These are phyloP conservation scores for Theileria annulata DNA, from an alignment of 169 alveolate genomes.

Conservation along the genomic window DNA sequence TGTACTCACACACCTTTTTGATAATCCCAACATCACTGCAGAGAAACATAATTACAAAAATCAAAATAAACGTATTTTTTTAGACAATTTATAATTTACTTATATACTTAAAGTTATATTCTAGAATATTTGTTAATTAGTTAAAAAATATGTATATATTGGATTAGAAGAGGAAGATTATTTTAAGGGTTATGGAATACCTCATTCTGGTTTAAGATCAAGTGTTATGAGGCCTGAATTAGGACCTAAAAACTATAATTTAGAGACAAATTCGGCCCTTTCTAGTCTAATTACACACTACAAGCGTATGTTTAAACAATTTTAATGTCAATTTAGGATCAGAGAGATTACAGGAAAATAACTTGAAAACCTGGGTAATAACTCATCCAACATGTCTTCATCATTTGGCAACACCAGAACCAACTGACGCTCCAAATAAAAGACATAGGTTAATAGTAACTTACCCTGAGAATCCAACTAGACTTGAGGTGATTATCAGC, in stretches of 20 bases:
- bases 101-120: too few relatives aligned
- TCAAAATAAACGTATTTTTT: neutral
- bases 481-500: constrained; percentile 85
- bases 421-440: constrained; percentile 84
- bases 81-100: neutral
- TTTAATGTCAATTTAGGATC: neutral
- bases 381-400: constrained; percentile 77
- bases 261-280: neutral
- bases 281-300: neutral
- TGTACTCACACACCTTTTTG: constrained; percentile 4
- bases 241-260: neutral
- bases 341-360: neutral
- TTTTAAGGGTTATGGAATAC: constrained; percentile 38
- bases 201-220: constrained; percentile 12
- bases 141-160: neutral
- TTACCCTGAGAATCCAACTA: constrained; percentile 88
- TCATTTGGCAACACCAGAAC: constrained; percentile 88
- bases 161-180: neutral
- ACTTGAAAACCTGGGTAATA: constrained; percentile 51
- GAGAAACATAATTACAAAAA: neutral
- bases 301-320: neutral
- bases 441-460: constrained; percentile 78
- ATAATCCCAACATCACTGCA: neutral
- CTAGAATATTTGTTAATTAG: too few relatives aligned
- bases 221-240: neutral